Conservation (phyloP, 208 protist genomes). For the Trypanosoma avium region DNA sequence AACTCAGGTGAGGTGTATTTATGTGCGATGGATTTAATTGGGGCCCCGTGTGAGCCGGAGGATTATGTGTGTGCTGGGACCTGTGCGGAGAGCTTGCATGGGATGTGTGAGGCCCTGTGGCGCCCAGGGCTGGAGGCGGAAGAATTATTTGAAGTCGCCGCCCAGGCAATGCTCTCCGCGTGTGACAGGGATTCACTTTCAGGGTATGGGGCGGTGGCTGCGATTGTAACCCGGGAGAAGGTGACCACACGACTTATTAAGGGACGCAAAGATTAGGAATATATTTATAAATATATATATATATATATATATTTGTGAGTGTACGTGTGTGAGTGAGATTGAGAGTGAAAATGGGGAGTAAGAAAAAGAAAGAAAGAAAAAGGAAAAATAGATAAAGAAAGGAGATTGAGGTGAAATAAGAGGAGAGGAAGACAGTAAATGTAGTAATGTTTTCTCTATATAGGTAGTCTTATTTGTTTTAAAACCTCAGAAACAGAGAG, state of each 20-base stretch:
- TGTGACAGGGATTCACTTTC: constrained; percentile 97
- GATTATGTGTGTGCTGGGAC: constrained; percentile 98
- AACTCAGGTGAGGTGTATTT: constrained; percentile 95
- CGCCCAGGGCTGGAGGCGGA: constrained; percentile 92
- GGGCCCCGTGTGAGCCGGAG: constrained; percentile 91
- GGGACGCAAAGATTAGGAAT: constrained; percentile 82
- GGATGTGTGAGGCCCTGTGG: constrained; percentile 98
- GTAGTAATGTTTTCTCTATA: not conserved
- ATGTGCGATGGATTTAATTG: constrained; percentile 96
- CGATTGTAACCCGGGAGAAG: constrained; percentile 85
- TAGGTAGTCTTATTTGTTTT: not conserved
- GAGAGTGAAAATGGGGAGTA: not conserved
- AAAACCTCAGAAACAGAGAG: too few species aligned
- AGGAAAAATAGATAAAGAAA: not conserved
- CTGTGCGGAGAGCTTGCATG: constrained; percentile 95
- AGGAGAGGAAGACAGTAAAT: not conserved
- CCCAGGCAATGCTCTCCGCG: constrained; percentile 94
- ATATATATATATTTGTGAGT: not conserved
- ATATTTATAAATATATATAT: too few species aligned
- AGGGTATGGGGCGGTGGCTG: constrained; percentile 96
- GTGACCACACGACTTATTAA: constrained; percentile 86
- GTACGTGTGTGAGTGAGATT: not conserved
- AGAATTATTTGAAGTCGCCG: constrained; percentile 96
- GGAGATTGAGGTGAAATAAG: not conserved
- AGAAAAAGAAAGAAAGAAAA: constrained; percentile 3